Conservation (phyloP, 1,284 basidiomycete genomes). For the Malassezia psittaci region DNA sequence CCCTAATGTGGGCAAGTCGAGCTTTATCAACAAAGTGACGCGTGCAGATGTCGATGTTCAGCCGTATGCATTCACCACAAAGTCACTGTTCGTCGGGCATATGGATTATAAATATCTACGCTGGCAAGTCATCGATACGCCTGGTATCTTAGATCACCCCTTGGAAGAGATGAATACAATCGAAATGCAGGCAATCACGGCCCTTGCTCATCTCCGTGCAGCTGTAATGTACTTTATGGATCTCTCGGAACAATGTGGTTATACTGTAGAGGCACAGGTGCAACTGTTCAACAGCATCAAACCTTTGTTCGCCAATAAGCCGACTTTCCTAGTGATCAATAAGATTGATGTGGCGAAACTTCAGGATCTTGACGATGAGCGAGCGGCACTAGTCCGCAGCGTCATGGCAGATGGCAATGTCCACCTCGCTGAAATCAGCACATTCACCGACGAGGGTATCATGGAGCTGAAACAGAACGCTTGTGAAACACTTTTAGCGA, state of each 20-base stretch:
- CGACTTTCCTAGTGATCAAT: slow-evolving; percentile 45
- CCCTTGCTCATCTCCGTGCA: slow-evolving; percentile 43
- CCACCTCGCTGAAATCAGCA: slow-evolving; percentile 39
- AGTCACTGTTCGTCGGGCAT: slow-evolving; percentile 47
- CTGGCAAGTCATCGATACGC: slow-evolving; percentile 48
- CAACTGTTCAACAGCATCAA: slow-evolving; percentile 48
- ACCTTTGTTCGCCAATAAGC: slow-evolving; percentile 47
- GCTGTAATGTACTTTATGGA: slow-evolving; percentile 48
- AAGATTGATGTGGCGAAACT: slow-evolving; percentile 40
- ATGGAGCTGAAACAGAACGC: slow-evolving; percentile 43
- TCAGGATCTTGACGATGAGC: slow-evolving; percentile 34
- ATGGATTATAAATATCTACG: slow-evolving; percentile 49
- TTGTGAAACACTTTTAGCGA: slow-evolving; percentile 41
- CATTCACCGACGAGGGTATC: slow-evolving; percentile 46
- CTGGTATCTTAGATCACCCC: slow-evolving; percentile 46
- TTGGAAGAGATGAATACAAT: slow-evolving; percentile 49
- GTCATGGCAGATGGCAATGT: slow-evolving; percentile 38
- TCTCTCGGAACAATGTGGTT: slow-evolving; percentile 46
- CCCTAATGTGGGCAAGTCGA: slow-evolving; percentile 48
- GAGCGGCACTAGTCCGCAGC: slow-evolving; percentile 33
- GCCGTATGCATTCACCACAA: slow-evolving; percentile 47
- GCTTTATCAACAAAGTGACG: slow-evolving; percentile 48
- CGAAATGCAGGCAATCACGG: slow-evolving; percentile 48
- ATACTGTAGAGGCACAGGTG: slow-evolving; percentile 46
- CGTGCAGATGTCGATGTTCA: slow-evolving; percentile 47